Evolutionary conservation across 345 rosid genomes (phyloP).

Genomic region (Raphanus raphanistrum): DNA sequence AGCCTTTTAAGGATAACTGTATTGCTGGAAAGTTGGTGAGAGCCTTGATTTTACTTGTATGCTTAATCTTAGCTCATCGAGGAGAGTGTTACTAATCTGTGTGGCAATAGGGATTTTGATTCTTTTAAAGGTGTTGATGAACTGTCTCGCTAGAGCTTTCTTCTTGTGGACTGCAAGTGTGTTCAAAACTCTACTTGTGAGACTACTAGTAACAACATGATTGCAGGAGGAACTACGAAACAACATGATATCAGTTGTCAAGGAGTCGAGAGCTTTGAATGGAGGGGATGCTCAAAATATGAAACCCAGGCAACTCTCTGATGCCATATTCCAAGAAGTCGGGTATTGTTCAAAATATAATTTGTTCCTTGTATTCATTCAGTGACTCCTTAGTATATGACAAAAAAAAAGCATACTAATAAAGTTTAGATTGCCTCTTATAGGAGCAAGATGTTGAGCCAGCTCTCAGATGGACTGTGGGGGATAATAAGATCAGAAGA

Average conservation of each 20-base stretch:
- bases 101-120: too few species aligned
- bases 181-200: too few species aligned
- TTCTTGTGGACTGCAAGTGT: too few species aligned
- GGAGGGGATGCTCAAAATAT: constrained; percentile 58
- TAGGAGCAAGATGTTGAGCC: constrained; percentile 65
- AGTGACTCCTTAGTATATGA: not conserved
- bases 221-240: constrained; percentile 78
- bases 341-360: constrained; percentile 44
- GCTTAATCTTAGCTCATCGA: not conserved
- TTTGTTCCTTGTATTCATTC: not conserved
- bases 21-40: not conserved
- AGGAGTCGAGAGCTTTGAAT: constrained; percentile 67
- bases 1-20: not conserved
- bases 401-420: not conserved
- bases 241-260: constrained; percentile 60
- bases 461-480: constrained; percentile 82
- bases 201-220: not conserved
- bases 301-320: constrained; percentile 91
- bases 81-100: not conserved
- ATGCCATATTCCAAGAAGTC: constrained; percentile 78
- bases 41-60: not conserved
- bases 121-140: too few species aligned
- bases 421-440: not conserved
- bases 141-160: too few species aligned
- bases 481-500: constrained; percentile 74